Conservation (phyloP, 2,329 filamentous ascomycete species). For the Rhinocladiella similis region DNA sequence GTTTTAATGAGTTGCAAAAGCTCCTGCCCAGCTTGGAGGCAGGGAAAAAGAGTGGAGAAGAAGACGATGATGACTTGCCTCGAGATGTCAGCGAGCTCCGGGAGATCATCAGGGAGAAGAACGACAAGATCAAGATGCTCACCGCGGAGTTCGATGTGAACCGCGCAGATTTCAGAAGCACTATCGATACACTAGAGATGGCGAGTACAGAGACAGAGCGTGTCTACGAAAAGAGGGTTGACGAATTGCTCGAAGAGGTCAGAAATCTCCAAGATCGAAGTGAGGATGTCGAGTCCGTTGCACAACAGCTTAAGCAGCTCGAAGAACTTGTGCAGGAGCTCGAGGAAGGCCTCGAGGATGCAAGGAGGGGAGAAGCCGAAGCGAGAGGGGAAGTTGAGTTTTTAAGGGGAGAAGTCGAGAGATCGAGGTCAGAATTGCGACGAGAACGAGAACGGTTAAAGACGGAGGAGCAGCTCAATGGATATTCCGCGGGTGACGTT, state of each 20-base stretch:
- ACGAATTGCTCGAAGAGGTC: conserved; percentile 72
- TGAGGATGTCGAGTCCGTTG: conserved; percentile 88
- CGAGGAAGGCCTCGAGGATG: conserved; percentile 94
- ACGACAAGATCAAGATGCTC: conserved; percentile 90
- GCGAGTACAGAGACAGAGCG: conserved; percentile 91
- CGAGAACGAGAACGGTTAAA: conserved; percentile 83
- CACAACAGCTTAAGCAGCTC: conserved; percentile 86
- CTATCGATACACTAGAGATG: conserved; percentile 93
- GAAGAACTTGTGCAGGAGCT: conserved; percentile 96
- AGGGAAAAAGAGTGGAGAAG: conserved; percentile 44
- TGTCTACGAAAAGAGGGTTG: conserved; percentile 72
- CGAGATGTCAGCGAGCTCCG: conserved; percentile 76
- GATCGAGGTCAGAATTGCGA: conserved; percentile 82
- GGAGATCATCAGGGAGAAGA: conserved; percentile 86
- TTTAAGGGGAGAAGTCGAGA: conserved; percentile 87
- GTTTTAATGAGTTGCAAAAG: conserved; percentile 75
- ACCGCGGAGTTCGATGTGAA: conserved; percentile 94
- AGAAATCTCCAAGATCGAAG: conserved; percentile 74
- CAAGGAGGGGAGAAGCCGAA: conserved; percentile 89
- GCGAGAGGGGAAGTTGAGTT: conserved; percentile 96
- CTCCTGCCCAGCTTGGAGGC: conserved; percentile 57
- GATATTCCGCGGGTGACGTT: conserved; percentile 30
- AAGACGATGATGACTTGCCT: conserved; percentile 26
- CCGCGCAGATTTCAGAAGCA: conserved; percentile 92
- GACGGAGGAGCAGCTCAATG: conserved; percentile 39